phyloP scores from a whole-genome alignment of 2,329 filamentous ascomycete genomes.

The Ilyonectria sp. region DNA sequence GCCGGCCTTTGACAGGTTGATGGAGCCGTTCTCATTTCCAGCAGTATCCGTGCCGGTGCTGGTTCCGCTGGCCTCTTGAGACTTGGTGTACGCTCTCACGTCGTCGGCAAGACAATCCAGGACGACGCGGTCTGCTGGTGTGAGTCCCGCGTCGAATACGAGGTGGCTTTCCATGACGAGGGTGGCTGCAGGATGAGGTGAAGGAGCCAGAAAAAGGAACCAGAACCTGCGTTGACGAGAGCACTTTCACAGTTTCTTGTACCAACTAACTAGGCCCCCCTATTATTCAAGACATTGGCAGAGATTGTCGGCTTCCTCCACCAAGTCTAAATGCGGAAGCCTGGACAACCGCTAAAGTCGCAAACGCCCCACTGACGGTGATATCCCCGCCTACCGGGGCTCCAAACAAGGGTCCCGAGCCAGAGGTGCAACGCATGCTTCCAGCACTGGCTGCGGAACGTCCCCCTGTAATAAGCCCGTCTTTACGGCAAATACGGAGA shows the following conservation, averaged over 20 bases:
- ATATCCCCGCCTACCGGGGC: conserved; percentile 10
- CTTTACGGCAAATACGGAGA: conserved; percentile 3
- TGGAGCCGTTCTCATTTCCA: conserved; percentile 11
- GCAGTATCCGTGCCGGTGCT: conserved; percentile 28
- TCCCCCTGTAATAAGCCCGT: conserved; percentile 17
- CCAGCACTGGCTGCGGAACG: background rate
- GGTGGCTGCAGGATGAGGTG: background rate
- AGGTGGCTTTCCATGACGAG: conserved; percentile 47
- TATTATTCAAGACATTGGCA: conserved; percentile 25
- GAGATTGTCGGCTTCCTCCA: conserved; percentile 28
- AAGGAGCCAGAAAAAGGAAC: conserved; percentile 1
- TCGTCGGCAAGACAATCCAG: conserved; percentile 58
- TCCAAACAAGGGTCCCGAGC: conserved; percentile 10
- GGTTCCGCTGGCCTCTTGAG: conserved; percentile 4
- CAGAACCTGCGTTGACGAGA: conserved; percentile 1
- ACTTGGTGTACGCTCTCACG: conserved; percentile 44
- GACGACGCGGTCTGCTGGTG: conserved; percentile 58
- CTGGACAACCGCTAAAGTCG: conserved; percentile 26
- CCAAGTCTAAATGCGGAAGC: conserved; percentile 30
- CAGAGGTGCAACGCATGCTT: background rate
- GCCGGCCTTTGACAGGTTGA: conserved; percentile 2
- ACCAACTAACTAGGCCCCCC: conserved; percentile 10
- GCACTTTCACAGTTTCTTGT: conserved; percentile 9
- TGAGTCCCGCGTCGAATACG: conserved; percentile 58
- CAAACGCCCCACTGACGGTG: conserved; percentile 26